Conservation (phyloP, 768 basidiomycete species). For the Amanita subjunquillea region DNA sequence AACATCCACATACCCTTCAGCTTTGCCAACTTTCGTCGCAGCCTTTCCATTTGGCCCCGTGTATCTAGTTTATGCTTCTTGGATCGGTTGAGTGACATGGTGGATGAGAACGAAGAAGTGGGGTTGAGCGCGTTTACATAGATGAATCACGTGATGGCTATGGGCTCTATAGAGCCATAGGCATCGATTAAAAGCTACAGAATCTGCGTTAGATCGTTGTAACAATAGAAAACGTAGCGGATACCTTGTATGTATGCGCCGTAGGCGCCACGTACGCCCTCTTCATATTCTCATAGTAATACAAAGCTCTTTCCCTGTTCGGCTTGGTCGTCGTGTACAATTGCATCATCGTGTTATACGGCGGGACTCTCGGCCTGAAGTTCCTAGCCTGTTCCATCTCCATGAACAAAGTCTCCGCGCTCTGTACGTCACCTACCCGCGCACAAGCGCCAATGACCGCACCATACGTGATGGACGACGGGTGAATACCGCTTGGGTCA, state of each 20-base stretch:
- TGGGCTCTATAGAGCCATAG: slow-evolving; percentile 79
- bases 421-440: slow-evolving; percentile 76
- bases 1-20: too few species aligned
- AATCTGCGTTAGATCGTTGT: slow-evolving; percentile 5
- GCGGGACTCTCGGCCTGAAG: slow-evolving; percentile 86
- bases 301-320: slow-evolving; percentile 63
- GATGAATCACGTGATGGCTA: too few species aligned
- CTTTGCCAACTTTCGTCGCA: too few species aligned
- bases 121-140: too few species aligned
- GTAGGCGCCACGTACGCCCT: slow-evolving; percentile 59
- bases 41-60: too few species aligned
- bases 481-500: slow-evolving; percentile 58
- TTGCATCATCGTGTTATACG: slow-evolving; percentile 99
- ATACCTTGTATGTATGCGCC: slow-evolving; percentile 89
- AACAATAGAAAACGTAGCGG: background rate
- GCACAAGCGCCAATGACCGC: slow-evolving; percentile 92
- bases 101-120: too few species aligned
- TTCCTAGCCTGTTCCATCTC: slow-evolving; percentile 71
- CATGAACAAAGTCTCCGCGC: slow-evolving; percentile 73
- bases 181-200: slow-evolving; percentile 76
- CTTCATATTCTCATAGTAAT: slow-evolving; percentile 62
- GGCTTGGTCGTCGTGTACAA: slow-evolving; percentile 88
- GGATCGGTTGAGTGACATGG: too few species aligned
- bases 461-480: slow-evolving; percentile 89
- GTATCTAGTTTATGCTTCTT: too few species aligned